Evolutionary conservation across 73 alveolate genomes (phyloP), one percentile per base, ranked within the genome.

Genomic region (Uronychia setigera): DNA sequence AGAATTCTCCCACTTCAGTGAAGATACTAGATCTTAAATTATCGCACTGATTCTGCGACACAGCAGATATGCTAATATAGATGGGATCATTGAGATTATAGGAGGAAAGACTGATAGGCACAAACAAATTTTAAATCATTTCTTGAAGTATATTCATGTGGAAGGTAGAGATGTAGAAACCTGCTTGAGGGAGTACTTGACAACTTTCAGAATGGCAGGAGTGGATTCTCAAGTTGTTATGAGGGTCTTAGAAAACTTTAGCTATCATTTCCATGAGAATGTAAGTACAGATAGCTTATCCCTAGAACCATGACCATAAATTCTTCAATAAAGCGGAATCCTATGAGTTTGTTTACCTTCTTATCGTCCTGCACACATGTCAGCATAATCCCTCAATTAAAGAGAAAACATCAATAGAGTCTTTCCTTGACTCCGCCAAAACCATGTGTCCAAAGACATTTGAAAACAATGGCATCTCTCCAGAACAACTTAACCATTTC

Each of bases 341-440:
- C 67, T 88, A 88, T 76, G 94, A 88, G 31, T 88, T 88, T 76
- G 85, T 87, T 14, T 88, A 88, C 77, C 60, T 88, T 31, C 77
- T 88, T 0, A 88, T 88, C 29, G 88, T 88, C 57, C 90, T 88
- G 26, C 85, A 88, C 29, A 88, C 94, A 1, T 88, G 90, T 30
- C 94, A 88, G 29, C 94, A 88, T 59, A 88, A 88, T 75, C 94
- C 94, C 13, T 57, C 80, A n/a, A 60, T 88, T 30, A 84, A 81
- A 76, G 59, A 80, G 26, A 88, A 88, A 46, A 88, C 90, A 1
- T 76, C 31, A 19, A 31, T 81, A 14, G 60, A 81, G 60, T 32
- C 81, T 35, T 88, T 81, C 59, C 27, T 75, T 0, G 90, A 60
- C 46, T 46, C 67, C 67, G 67, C 67, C 5, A 46, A 46, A 19